A percentile compares a stretch with the other conserved stretches of the same genome.
Conservation (phyloP, 805 yeast genomes). For the Saturnispora kantuleensis region DNA sequence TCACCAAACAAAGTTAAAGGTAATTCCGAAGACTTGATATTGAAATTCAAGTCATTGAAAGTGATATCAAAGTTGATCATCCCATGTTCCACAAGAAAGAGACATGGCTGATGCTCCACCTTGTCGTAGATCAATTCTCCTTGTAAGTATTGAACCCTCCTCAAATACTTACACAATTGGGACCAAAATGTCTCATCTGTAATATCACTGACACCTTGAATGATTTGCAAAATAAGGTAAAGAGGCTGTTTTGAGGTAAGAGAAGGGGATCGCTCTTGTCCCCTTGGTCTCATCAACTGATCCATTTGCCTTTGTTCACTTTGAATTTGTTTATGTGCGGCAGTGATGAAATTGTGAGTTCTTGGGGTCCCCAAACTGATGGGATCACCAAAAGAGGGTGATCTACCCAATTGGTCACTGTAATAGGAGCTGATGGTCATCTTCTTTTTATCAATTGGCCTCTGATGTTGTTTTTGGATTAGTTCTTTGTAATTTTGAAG, state of each 20-base stretch:
- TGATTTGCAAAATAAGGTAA: conserved; percentile 53
- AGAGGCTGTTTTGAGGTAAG: conserved; percentile 33
- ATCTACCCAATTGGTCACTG: background rate
- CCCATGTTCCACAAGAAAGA: conserved; percentile 46
- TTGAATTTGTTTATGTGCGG: conserved; percentile 36
- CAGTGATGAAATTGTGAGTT: conserved; percentile 41
- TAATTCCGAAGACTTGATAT: conserved; percentile 33
- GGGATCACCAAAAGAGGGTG: conserved; percentile 9
- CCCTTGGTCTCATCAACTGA: conserved; percentile 12
- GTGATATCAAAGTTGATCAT: conserved; percentile 37
- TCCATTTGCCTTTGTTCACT: conserved; percentile 26
- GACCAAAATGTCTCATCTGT: conserved; percentile 53
- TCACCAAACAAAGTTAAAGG: conserved; percentile 76
- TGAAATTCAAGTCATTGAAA: conserved; percentile 29
- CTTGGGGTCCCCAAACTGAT: conserved; percentile 40
- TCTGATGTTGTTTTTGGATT: background rate
- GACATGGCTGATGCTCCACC: conserved; percentile 35
- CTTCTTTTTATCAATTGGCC: background rate
- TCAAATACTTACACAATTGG: conserved; percentile 46
- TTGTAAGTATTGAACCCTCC: conserved; percentile 20
- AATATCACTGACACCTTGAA: conserved; percentile 45
- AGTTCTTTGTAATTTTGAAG: conserved; percentile 47
- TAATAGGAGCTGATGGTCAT: conserved; percentile 7
- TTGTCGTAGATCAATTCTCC: conserved; percentile 40
- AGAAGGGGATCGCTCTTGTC: conserved; percentile 7